Conservation (phyloP, 1,284 basidiomycete species). For the Ganoderma meredithae region DNA sequence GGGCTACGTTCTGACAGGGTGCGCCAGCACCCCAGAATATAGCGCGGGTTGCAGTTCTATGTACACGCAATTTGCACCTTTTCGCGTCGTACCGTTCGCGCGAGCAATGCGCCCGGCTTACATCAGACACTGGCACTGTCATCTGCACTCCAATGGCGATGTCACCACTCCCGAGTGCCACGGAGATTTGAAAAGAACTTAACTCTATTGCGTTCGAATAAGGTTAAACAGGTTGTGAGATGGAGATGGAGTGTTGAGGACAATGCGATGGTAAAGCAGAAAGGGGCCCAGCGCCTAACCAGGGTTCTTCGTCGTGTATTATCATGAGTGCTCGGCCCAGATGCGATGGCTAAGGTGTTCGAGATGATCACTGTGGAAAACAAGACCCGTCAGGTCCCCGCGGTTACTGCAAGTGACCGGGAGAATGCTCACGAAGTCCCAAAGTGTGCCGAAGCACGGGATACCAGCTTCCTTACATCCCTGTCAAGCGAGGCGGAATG, state of each 20-base stretch:
- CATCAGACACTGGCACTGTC: not conserved
- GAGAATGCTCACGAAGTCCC: constrained; percentile 67
- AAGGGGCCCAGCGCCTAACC: constrained; percentile 17
- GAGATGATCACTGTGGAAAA: constrained; percentile 24
- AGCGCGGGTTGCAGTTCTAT: not conserved
- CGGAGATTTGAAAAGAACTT: not conserved
- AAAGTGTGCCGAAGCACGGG: constrained; percentile 74
- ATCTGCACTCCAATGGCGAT: not conserved
- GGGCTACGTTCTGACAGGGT: constrained; percentile 15
- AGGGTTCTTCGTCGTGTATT: constrained; percentile 30
- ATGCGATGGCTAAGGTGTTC: constrained; percentile 9
- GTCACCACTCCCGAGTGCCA: not conserved
- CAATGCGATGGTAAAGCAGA: constrained; percentile 19
- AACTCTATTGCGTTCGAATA: constrained; percentile 12
- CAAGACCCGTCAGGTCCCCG: constrained; percentile 1
- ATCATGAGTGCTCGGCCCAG: constrained; percentile 13
- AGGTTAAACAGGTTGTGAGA: constrained; percentile 1
- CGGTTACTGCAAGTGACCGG: not conserved
- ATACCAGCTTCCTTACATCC: constrained; percentile 80
- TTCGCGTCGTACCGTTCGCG: not conserved
- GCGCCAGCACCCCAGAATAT: constrained; percentile 17
- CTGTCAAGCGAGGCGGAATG: constrained; percentile 27
- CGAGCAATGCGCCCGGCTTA: constrained; percentile 1
- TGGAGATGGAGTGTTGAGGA: not conserved
- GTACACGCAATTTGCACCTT: not conserved